phyloP scores from a whole-genome alignment of 2,329 filamentous ascomycete species.

The Coccinonectria pachysandricola region DNA sequence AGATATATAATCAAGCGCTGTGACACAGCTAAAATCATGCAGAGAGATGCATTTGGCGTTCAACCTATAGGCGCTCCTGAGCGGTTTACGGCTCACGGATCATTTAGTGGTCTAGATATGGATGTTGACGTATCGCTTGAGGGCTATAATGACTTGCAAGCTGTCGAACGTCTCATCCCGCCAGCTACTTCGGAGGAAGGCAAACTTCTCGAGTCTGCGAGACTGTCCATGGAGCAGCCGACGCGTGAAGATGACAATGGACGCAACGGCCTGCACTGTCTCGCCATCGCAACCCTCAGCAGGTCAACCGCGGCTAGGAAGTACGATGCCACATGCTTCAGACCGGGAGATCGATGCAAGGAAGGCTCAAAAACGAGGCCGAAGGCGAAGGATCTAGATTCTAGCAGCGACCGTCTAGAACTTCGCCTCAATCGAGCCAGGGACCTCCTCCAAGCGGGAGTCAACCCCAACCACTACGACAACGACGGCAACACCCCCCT shows the following conservation, averaged over 20 bases:
- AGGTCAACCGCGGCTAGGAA: constrained; percentile 27
- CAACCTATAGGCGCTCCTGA: no score
- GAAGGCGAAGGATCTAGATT: constrained; percentile 19
- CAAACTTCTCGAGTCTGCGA: no score
- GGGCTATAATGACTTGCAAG: no score
- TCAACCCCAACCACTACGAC: constrained; percentile 45
- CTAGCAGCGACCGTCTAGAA: constrained; percentile 20
- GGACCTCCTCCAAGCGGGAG: constrained; percentile 25
- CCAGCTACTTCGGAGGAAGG: no score
- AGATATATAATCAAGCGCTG: constrained; percentile 17
- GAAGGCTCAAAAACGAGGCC: no score
- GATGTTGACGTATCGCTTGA: no score
- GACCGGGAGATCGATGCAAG: constrained; percentile 3
- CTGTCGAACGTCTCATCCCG: no score
- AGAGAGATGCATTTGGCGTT: constrained; percentile 40
- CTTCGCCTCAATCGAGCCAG: constrained; percentile 17
- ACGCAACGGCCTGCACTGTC: constrained; percentile 47
- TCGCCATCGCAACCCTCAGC: constrained; percentile 43
- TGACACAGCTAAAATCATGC: constrained; percentile 21
- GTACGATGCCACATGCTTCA: constrained; percentile 8
- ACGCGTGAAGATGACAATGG: constrained; percentile 28
- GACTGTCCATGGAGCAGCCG: no score
- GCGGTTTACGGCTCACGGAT: no score
- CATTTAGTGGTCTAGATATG: no score
- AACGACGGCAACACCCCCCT: constrained; percentile 41